Percentiles rank a stretch among this genome's conserved stretches.
Conservation (phyloP, 495 filamentous ascomycete species). For the Aspergillus homomorphus region DNA sequence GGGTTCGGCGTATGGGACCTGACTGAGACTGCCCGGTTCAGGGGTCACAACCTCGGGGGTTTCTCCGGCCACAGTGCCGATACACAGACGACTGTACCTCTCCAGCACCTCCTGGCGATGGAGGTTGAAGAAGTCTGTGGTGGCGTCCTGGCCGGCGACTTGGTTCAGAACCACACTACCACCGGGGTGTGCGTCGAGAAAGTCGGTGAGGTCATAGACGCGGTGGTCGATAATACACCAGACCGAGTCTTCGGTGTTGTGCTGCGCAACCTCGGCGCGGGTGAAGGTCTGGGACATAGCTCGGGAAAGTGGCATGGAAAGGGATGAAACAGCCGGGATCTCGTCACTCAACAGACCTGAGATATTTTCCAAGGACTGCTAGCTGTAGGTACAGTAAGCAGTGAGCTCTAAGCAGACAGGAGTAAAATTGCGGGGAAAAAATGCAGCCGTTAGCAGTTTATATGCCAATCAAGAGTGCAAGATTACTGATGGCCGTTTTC, state of each 20-base stretch:
- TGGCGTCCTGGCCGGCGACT: conserved; percentile 56
- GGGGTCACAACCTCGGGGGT: conserved; percentile 70
- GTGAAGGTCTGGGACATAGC: conserved; percentile 33
- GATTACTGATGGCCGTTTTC: conserved; percentile 5
- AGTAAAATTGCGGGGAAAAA: conserved; percentile 8
- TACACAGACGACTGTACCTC: conserved; percentile 71
- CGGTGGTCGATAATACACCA: conserved; percentile 60
- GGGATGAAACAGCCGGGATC: too few species aligned
- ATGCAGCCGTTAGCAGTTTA: neutral
- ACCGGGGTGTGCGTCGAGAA: conserved; percentile 59
- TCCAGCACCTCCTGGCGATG: conserved; percentile 64
- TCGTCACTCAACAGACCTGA: neutral
- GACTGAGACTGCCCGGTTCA: conserved; percentile 65
- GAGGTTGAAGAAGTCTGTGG: conserved; percentile 54
- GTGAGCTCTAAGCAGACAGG: neutral
- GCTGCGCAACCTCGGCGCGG: conserved; percentile 49
- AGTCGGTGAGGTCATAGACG: conserved; percentile 59
- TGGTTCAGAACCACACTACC: conserved; percentile 53
- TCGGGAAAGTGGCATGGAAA: too few species aligned
- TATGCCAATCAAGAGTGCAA: conserved; percentile 2
- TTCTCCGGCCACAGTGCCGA: conserved; percentile 73
- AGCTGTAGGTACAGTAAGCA: too few species aligned
- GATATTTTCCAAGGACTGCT: too few species aligned
- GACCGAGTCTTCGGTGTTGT: conserved; percentile 52
- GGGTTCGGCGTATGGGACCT: conserved; percentile 78